Conservation (phyloP, 805 yeast genomes). For the Tetrapisispora phaffii region DNA sequence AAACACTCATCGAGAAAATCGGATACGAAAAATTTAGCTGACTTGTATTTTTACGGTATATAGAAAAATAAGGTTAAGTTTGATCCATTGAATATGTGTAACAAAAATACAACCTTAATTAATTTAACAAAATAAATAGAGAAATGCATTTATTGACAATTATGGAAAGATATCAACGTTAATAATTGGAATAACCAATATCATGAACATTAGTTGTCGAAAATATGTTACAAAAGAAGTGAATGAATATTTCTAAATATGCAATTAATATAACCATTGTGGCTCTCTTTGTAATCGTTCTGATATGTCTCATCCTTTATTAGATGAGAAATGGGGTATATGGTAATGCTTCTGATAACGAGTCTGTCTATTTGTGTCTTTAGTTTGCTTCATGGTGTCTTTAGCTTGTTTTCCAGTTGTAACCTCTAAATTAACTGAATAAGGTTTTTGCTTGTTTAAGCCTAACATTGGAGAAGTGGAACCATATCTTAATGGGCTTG, state of each 20-base stretch:
- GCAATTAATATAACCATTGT: too few relatives aligned
- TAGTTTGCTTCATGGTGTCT: background rate
- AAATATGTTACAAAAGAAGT: too few relatives aligned
- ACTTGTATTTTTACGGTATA: background rate
- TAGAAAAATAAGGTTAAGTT: background rate
- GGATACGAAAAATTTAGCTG: background rate
- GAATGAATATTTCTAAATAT: background rate
- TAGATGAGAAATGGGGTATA: slow-evolving; percentile 15
- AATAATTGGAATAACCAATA: too few relatives aligned
- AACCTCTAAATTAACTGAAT: background rate
- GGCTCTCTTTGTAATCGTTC: too few relatives aligned
- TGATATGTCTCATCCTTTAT: background rate
- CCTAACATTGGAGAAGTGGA: slow-evolving; percentile 4
- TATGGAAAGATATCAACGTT: too few relatives aligned
- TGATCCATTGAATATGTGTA: too few relatives aligned
- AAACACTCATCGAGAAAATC: slow-evolving; percentile 1
- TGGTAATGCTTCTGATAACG: slow-evolving; percentile 20
- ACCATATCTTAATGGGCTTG: slow-evolving; percentile 1
- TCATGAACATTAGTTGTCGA: too few relatives aligned
- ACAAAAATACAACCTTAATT: too few relatives aligned
- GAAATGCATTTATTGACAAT: too few relatives aligned
- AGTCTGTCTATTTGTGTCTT: slow-evolving; percentile 4
- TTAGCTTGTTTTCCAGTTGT: background rate
- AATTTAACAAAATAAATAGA: too few relatives aligned
- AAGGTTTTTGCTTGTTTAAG: background rate